These are phyloP conservation scores for Cytospora chrysosperma DNA, from an alignment of 2,329 filamentous ascomycete genomes.

Conservation along the genomic window DNA sequence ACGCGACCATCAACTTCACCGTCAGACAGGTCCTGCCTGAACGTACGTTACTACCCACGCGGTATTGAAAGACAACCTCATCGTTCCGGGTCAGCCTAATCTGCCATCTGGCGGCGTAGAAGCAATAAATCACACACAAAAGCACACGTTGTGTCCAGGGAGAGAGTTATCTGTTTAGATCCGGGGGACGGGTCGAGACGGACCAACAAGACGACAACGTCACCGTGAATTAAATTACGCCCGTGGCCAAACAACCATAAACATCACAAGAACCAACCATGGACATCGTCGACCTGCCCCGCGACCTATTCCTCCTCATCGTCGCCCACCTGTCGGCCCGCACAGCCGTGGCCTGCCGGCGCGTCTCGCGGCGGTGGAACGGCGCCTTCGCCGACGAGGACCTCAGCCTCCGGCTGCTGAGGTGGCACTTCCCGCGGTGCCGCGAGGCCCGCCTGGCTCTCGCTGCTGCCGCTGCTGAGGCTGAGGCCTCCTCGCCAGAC, in stretches of 20 bases:
- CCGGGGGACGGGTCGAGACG: too few relatives aligned
- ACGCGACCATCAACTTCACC: not conserved
- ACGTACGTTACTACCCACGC: too few relatives aligned
- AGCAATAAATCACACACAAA: too few relatives aligned
- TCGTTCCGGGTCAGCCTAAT: not conserved
- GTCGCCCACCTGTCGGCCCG: slow-evolving; percentile 46
- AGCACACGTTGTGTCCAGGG: too few relatives aligned
- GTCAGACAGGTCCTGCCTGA: not conserved
- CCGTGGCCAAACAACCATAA: too few relatives aligned
- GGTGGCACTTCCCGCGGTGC: slow-evolving; percentile 51
- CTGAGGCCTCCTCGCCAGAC: too few relatives aligned
- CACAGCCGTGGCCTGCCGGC: slow-evolving; percentile 52
- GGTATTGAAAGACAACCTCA: not conserved
- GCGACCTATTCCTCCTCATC: slow-evolving; percentile 58
- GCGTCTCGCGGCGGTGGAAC: slow-evolving; percentile 50
- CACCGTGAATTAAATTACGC: too few relatives aligned
- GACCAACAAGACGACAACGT: not conserved
- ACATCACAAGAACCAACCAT: slow-evolving; percentile 17
- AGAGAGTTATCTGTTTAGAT: too few relatives aligned
- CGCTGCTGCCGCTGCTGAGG: slow-evolving; percentile 23
- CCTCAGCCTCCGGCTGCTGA: slow-evolving; percentile 48
- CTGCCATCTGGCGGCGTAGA: too few relatives aligned
- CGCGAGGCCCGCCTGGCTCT: slow-evolving; percentile 48
- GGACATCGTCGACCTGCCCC: slow-evolving; percentile 50
- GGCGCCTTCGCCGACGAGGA: slow-evolving; percentile 48